These are phyloP conservation scores for Lachancea meyersii DNA, from an alignment of 805 yeast genomes.

Conservation along the genomic window DNA sequence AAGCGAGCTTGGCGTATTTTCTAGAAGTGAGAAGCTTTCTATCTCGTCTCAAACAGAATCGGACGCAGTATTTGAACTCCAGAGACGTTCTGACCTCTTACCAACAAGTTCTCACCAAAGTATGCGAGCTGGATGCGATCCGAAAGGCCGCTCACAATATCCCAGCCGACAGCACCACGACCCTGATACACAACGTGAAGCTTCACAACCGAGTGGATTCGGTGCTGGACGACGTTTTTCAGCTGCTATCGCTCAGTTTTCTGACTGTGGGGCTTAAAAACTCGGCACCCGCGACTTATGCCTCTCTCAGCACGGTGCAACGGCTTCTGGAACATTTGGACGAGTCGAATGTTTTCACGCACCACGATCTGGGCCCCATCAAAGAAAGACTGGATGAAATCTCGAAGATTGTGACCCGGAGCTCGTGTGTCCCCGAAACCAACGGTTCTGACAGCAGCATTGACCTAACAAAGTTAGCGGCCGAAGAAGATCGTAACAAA, in stretches of 20 bases:
- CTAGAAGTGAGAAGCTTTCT: slow-evolving; percentile 39
- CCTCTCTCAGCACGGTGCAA: slow-evolving; percentile 80
- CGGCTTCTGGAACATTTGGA: slow-evolving; percentile 75
- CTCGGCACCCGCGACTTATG: slow-evolving; percentile 90
- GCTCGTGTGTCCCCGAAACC: slow-evolving; percentile 22
- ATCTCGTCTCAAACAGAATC: slow-evolving; percentile 52
- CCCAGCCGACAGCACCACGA: slow-evolving; percentile 19
- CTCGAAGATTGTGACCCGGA: slow-evolving; percentile 47
- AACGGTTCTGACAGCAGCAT: slow-evolving; percentile 25
- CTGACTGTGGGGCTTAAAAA: slow-evolving; percentile 87
- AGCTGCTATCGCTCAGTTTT: slow-evolving; percentile 76
- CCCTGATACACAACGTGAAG: slow-evolving; percentile 25
- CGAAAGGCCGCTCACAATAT: slow-evolving; percentile 38
- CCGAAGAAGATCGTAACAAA: slow-evolving; percentile 36
- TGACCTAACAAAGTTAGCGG: slow-evolving; percentile 13
- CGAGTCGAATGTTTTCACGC: slow-evolving; percentile 77
- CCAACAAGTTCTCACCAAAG: slow-evolving; percentile 47
- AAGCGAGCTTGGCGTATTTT: slow-evolving; percentile 36
- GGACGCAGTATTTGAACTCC: slow-evolving; percentile 58
- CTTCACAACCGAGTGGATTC: slow-evolving; percentile 53
- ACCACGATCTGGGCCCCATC: slow-evolving; percentile 76
- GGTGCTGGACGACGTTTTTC: slow-evolving; percentile 83
- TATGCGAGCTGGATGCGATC: slow-evolving; percentile 47
- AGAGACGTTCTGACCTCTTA: slow-evolving; percentile 59
- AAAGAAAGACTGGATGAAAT: slow-evolving; percentile 68